Evolutionary conservation across 768 basidiomycete species (phyloP).

Genomic region (Inosperma sp.): DNA sequence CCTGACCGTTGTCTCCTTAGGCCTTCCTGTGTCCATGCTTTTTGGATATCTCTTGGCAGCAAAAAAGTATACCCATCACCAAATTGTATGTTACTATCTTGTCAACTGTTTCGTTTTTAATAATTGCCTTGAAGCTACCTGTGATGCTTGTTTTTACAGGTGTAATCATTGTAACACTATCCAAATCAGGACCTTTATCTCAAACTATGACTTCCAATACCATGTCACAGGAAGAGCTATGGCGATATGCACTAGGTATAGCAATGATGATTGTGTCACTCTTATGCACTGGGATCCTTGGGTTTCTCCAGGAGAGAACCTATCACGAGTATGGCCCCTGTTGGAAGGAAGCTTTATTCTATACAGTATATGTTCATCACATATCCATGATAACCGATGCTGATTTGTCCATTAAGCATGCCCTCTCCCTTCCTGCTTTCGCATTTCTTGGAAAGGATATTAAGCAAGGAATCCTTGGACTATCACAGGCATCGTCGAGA

Average conservation of each 20-base stretch:
- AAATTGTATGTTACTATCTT: conserved; percentile 47
- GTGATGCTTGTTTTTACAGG: conserved; percentile 66
- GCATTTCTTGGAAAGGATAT: conserved; percentile 55
- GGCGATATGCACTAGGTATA: conserved; percentile 61
- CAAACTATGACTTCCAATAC: conserved; percentile 17
- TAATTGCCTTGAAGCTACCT: conserved; percentile 41
- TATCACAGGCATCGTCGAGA: conserved; percentile 34
- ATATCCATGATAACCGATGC: background rate
- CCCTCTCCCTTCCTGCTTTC: conserved; percentile 74
- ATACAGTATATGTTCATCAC: conserved; percentile 49
- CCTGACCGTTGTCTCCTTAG: conserved; percentile 32
- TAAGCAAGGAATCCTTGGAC: conserved; percentile 49
- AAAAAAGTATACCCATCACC: conserved; percentile 52
- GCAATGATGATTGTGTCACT: conserved; percentile 62
- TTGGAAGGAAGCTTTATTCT: conserved; percentile 84
- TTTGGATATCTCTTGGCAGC: conserved; percentile 58
- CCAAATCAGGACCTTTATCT: conserved; percentile 39
- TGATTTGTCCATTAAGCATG: conserved; percentile 47
- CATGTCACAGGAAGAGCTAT: conserved; percentile 30
- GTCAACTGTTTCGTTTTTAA: background rate
- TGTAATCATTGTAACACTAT: conserved; percentile 69
- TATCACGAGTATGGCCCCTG: conserved; percentile 69
- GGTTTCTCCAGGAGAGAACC: conserved; percentile 72
- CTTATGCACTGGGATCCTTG: conserved; percentile 62
- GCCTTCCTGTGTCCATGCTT: conserved; percentile 72